A percentile compares a stretch with the other conserved stretches of the same genome.
Evolutionary conservation across 305 asterid species (phyloP).

Genomic region (Rubia peregrina): DNA sequence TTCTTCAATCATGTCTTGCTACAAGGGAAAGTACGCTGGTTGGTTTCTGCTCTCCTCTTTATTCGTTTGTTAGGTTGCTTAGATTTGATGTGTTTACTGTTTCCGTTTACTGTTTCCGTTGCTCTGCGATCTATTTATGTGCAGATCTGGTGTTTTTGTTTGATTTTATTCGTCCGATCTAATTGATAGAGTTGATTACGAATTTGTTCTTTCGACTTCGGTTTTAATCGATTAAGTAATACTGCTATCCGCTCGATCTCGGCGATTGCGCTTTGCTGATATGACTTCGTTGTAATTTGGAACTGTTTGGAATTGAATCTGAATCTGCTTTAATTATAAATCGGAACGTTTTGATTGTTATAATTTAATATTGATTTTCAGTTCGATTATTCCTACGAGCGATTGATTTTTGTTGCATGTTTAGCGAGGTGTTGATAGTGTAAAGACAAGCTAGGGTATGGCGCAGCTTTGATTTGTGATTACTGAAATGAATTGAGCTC

Average conservation of each 20-base stretch:
- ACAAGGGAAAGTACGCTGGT: slow-evolving; percentile 52
- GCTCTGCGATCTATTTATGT: neutral
- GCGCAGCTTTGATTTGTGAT: neutral
- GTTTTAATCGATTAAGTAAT: neutral
- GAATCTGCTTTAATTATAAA: neutral
- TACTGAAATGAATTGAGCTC: neutral
- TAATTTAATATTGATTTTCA: no score
- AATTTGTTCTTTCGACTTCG: no score
- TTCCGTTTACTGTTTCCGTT: neutral
- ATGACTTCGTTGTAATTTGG: neutral
- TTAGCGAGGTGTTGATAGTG: no score
- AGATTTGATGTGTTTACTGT: neutral
- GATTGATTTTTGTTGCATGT: neutral
- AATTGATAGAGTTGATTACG: neutral
- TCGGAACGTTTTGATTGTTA: neutral
- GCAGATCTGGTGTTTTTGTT: neutral
- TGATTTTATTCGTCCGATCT: neutral
- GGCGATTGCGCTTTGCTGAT: neutral
- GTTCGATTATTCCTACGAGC: no score
- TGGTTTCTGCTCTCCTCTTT: neutral
- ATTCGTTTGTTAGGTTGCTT: neutral
- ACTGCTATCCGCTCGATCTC: neutral
- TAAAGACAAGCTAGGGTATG: neutral
- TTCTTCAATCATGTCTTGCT: slow-evolving; percentile 33
- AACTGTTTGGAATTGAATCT: neutral